These are phyloP conservation scores for Paraphoma chrysanthemicola DNA, from an alignment of 2,329 filamentous ascomycete genomes.

Conservation along the genomic window DNA sequence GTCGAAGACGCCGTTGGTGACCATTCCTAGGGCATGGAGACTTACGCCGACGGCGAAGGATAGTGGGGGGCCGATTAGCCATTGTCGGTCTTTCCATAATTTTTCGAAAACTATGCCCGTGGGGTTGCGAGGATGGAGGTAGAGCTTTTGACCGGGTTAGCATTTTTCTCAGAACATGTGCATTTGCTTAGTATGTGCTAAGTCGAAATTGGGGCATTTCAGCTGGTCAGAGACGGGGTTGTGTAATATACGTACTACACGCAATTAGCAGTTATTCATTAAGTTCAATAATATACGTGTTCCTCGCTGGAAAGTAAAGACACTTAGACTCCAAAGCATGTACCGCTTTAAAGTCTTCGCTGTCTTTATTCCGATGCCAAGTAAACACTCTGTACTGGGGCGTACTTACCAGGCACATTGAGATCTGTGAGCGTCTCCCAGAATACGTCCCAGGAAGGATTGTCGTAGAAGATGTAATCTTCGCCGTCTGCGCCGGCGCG, in stretches of 20 bases:
- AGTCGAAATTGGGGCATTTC: no score
- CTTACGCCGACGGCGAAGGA: slow-evolving; percentile 38
- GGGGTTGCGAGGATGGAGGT: slow-evolving; percentile 68
- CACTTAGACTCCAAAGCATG: no score
- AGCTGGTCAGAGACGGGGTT: no score
- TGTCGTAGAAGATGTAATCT: slow-evolving; percentile 70
- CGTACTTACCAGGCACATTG: slow-evolving; percentile 57
- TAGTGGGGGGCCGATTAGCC: slow-evolving; percentile 59
- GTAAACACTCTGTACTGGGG: no score
- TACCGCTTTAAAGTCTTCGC: no score
- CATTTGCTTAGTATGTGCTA: no score
- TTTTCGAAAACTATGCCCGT: slow-evolving; percentile 61
- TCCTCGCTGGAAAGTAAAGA: no score
- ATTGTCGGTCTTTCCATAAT: slow-evolving; percentile 65
- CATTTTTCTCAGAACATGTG: no score
- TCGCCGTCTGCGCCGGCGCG: slow-evolving; percentile 65
- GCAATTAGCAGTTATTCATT: no score
- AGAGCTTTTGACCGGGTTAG: slow-evolving; percentile 48
- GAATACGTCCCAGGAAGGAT: slow-evolving; percentile 66
- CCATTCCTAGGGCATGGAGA: slow-evolving; percentile 63
- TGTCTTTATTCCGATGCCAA: no score
- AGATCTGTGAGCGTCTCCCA: slow-evolving; percentile 66
- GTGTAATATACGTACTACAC: no score
- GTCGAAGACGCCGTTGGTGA: slow-evolving; percentile 60
- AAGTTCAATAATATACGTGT: no score